These are phyloP conservation scores for Apostasia shenzhenica DNA, from an alignment of 106 monocot species.

Conservation along the genomic window DNA sequence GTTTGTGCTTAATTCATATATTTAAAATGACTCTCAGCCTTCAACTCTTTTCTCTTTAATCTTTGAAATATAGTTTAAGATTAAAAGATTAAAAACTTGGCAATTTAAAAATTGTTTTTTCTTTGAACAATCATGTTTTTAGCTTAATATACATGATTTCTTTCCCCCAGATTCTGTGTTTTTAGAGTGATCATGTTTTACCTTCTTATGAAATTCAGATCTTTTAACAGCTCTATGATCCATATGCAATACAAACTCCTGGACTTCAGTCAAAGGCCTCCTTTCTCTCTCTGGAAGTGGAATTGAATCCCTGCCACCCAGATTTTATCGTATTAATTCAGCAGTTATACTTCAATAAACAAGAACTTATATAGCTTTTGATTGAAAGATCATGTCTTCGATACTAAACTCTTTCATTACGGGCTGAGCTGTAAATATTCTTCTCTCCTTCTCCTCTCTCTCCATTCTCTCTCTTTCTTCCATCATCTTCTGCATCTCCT, in stretches of 20 bases:
- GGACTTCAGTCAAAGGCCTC: constrained; percentile 84
- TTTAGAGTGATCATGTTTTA: not conserved
- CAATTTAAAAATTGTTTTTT: no score
- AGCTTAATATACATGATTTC: no score
- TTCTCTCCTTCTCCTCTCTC: constrained; percentile 60
- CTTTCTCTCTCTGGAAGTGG: constrained; percentile 75
- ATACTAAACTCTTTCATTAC: constrained; percentile 37
- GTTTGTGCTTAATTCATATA: no score
- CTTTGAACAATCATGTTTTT: no score
- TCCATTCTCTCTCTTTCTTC: constrained; percentile 62
- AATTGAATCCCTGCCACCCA: constrained; percentile 55
- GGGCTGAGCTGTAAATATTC: constrained; percentile 74
- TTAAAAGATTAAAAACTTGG: no score
- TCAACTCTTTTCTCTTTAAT: no score
- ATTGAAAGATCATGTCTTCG: not conserved
- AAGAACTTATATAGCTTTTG: no score
- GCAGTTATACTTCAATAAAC: no score
- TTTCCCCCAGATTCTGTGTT: no score
- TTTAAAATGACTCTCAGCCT: no score
- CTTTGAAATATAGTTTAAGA: no score
- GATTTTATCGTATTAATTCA: not conserved
- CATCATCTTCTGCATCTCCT: constrained; percentile 48
- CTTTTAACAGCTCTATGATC: constrained; percentile 74
- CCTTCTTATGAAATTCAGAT: constrained; percentile 91
- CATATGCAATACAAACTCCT: constrained; percentile 65